Evolutionary conservation across 495 filamentous ascomycete genomes (phyloP), one percentile per base, ranked within the genome.

Genomic region (Aspergillus asperescens): DNA sequence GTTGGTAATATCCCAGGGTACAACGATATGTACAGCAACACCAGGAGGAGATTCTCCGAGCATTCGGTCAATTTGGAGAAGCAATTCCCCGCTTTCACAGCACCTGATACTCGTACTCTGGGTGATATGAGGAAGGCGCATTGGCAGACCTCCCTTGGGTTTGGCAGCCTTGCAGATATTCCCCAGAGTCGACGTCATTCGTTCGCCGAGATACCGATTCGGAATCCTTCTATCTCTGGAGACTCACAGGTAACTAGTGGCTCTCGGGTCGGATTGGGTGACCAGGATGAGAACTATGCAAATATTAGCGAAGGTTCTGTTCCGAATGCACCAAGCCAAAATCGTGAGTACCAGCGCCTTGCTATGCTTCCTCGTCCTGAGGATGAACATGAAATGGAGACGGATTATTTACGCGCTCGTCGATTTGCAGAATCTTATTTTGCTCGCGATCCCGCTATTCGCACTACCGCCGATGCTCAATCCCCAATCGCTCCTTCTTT

Each of bases 151-250:
- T 87, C 87, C 6, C 82, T 90, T 18, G 87, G 87, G 0, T 95
- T 94, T 62, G 84, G 82, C 22, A 80, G 84, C 16, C 57, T 87
- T 32, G 68, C 71, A 16, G 87, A 92, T 46, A 72, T 84, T 15
- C 81, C 88, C 24, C 90, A 96, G 57, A 96, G 92, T 62, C 82
- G 93, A 43, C 85, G 93, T 3, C 93, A 98, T 68, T 97, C 93
- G n/a, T 95, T 98, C 65, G 92, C 90, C n/a, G 88, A 92, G 62
- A 78, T 87, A 15, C 83, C 83, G 2, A 81, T 82, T 29, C 74
- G 87, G 25, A 84, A 89, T 56, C 73, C 72, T 9, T 90, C 87
- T 3, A 77, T 89, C 46, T 53, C 55, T 38, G 74, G 76, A 35
- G 85, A 89, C 29, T 65, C 75, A 5, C 69, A 70, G 45, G 40